Conservation (phyloP, 495 filamentous ascomycete species). For the Neurospora sp. region DNA sequence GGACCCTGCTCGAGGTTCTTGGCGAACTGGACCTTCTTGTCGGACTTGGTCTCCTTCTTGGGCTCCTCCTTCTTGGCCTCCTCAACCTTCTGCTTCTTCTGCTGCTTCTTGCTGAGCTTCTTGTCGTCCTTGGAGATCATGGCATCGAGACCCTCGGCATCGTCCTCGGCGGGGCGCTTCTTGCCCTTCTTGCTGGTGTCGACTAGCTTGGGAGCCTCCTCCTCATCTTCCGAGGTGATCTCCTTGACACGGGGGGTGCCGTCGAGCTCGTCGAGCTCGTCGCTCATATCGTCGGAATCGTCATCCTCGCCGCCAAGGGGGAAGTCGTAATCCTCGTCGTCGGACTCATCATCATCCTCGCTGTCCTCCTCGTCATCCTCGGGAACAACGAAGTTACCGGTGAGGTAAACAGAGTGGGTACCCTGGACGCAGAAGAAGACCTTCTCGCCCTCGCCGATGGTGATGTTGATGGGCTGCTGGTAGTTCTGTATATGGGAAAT, state of each 20-base stretch:
- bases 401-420: constrained; percentile 82
- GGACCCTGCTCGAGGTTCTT: constrained; percentile 97
- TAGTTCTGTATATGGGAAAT: constrained; percentile 49
- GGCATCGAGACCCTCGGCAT: constrained; percentile 57
- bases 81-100: constrained; percentile 88
- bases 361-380: constrained; percentile 37
- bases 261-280: constrained; percentile 74
- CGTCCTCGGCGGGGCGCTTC: constrained; percentile 67
- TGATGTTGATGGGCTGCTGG: constrained; percentile 93
- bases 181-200: constrained; percentile 57
- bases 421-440: constrained; percentile 88
- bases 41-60: constrained; percentile 47
- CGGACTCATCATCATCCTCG: constrained; percentile 54
- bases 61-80: constrained; percentile 35
- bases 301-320: constrained; percentile 55
- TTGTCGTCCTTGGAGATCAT: constrained; percentile 59
- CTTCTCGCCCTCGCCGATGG: constrained; percentile 70
- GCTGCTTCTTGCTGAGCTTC: constrained; percentile 89
- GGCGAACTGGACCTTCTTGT: constrained; percentile 98
- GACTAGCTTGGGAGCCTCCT: constrained; percentile 67
- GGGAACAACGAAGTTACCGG: constrained; percentile 80
- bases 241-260: constrained; percentile 76
- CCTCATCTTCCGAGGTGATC: constrained; percentile 73
- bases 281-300: constrained; percentile 62
- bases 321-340: constrained; percentile 70